Evolutionary conservation across 2,329 filamentous ascomycete genomes (phyloP), one percentile per base, ranked within the genome.

Genomic region (Rutstroemia sp.): DNA sequence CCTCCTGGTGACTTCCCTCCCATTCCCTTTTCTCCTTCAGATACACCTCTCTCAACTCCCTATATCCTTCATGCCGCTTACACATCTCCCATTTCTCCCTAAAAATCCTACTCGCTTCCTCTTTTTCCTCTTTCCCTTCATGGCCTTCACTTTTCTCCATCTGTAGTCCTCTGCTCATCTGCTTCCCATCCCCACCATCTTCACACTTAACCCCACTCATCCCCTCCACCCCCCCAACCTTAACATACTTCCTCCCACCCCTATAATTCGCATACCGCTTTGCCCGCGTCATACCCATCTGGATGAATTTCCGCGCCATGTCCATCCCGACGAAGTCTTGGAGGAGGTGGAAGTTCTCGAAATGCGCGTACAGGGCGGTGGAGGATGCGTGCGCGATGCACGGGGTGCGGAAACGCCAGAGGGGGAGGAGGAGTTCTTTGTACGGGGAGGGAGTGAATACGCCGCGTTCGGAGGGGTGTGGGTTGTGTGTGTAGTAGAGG

Each of bases 221-320:
- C 12, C 10, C 41, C 12, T 21, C 14, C 8, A 37, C 37, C 21
- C 70, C 61, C 71, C 72, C 65, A 19, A 60, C 52, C 49, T 55
- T 54, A 3, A 56, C 54, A 58, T 83, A 82, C 63, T 84, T 85
- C 25, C 76, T 73, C 0, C 81, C 82, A 0, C 80, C 74, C 34
- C 73, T 71, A 52, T 77, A 72, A 59, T 83, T 83, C 16, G 79
- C 80, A 69, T 84, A 84, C 58, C 80, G 68, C 62, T 77, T 80
- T 2, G 81, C 77, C 16, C 82, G 69, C 19, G 82, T 85, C 79
- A 84, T 84, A 2, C 82, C 77, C 82, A 85, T 86, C 67, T 85
- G 81, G 6, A 85, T 74, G 62, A 83, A 86, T 63, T 85, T 86
- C 25, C 81, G 72, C 18, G 75, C 70, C 81, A 85, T 85, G 56